Evolutionary conservation across 2,329 filamentous ascomycete species (phyloP).

Genomic region (Aspergillus melleus): DNA sequence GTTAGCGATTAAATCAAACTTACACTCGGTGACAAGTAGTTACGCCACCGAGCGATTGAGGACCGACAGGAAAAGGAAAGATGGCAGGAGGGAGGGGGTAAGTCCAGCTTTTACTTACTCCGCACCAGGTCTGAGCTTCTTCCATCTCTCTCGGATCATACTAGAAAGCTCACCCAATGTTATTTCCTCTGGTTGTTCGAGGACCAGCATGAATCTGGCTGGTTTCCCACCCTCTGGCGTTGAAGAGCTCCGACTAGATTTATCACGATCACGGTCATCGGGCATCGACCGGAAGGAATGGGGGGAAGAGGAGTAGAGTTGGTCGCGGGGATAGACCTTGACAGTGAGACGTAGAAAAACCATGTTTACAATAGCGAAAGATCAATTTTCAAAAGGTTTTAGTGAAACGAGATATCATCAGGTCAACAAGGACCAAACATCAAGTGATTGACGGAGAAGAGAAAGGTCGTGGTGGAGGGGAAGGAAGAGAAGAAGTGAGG

Average conservation of each 20-base stretch:
- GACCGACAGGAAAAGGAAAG: not conserved
- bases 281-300: slow-evolving; percentile 16
- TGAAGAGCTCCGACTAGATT: slow-evolving; percentile 10
- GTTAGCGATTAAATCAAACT: not conserved
- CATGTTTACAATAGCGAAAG: slow-evolving; percentile 22
- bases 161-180: slow-evolving; percentile 31
- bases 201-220: slow-evolving; percentile 31
- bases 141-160: slow-evolving; percentile 37
- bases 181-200: slow-evolving; percentile 33
- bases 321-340: slow-evolving; percentile 33
- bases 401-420: too few relatives aligned
- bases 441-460: too few relatives aligned
- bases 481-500: not conserved
- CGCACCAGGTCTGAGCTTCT: slow-evolving; percentile 30
- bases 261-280: slow-evolving; percentile 16
- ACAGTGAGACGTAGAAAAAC: slow-evolving; percentile 39
- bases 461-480: too few relatives aligned
- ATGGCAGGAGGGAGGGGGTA: not conserved
- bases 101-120: slow-evolving; percentile 27
- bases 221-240: slow-evolving; percentile 16
- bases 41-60: not conserved
- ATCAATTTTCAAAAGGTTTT: not conserved
- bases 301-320: slow-evolving; percentile 12
- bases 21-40: not conserved
- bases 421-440: too few relatives aligned